Conservation (phyloP, 2,329 filamentous ascomycete species). For the Fusarium chuoi region DNA sequence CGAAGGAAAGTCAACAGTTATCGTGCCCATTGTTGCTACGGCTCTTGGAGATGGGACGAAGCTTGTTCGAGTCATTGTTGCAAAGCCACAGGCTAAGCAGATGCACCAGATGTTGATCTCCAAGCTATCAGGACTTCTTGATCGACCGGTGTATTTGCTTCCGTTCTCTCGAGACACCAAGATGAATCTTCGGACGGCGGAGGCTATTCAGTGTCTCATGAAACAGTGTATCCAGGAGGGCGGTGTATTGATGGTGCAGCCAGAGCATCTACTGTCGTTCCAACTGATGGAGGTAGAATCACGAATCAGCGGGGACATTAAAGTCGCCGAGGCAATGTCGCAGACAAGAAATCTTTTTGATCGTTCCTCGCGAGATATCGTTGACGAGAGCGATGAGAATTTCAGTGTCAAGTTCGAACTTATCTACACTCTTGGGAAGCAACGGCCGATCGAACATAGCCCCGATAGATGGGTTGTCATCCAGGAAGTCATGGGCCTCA, state of each 20-base stretch:
- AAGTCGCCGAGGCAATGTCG: constrained; percentile 50
- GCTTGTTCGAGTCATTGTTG: constrained; percentile 68
- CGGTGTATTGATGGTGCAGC: constrained; percentile 69
- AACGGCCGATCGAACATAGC: constrained; percentile 61
- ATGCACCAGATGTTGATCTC: constrained; percentile 56
- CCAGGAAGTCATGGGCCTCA: constrained; percentile 61
- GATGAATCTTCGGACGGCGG: constrained; percentile 46
- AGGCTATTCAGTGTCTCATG: constrained; percentile 52
- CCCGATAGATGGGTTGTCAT: constrained; percentile 67
- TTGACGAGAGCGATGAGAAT: constrained; percentile 74
- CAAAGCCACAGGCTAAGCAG: constrained; percentile 69
- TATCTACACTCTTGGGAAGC: constrained; percentile 69
- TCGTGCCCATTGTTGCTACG: constrained; percentile 71
- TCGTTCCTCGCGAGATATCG: constrained; percentile 60
- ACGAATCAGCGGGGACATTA: constrained; percentile 43
- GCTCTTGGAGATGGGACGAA: constrained; percentile 60
- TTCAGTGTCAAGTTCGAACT: constrained; percentile 70
- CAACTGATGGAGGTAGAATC: constrained; percentile 69
- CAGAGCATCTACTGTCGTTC: constrained; percentile 72
- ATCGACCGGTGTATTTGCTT: constrained; percentile 64
- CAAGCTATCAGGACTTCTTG: constrained; percentile 63
- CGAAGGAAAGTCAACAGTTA: constrained; percentile 75
- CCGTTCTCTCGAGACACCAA: constrained; percentile 66
- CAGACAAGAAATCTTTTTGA: constrained; percentile 58
- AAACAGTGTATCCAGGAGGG: constrained; percentile 59